Evolutionary conservation across 192 early-diverging fungal genomes (phyloP).

Genomic region (Coemansia sp.): DNA sequence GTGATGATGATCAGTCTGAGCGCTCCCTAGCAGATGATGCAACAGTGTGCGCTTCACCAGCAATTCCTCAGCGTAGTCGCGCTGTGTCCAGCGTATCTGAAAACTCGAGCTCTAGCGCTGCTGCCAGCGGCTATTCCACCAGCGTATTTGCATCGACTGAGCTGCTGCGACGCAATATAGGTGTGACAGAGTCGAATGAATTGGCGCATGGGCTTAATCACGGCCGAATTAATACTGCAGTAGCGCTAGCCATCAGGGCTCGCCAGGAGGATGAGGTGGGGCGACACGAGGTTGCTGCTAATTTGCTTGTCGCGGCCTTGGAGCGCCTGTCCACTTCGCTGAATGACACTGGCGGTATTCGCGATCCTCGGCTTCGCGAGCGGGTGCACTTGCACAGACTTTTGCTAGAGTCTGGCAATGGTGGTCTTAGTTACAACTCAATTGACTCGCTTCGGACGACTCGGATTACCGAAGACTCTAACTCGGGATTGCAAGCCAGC

Average conservation of each 20-base stretch:
- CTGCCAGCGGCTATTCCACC: background rate
- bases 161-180: background rate
- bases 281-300: constrained; percentile 17
- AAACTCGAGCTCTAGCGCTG: background rate
- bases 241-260: constrained; percentile 33
- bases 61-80: constrained; percentile 6
- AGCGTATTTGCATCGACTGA: background rate
- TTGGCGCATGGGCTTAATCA: background rate
- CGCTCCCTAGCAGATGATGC: constrained; percentile 10
- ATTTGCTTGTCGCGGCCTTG: constrained; percentile 21
- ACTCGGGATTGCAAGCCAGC: background rate
- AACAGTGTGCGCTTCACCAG: constrained; percentile 10
- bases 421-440: background rate
- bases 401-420: constrained; percentile 15
- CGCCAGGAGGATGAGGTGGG: constrained; percentile 41
- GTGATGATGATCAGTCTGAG: background rate
- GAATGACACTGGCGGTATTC: constrained; percentile 5
- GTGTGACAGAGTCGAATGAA: background rate
- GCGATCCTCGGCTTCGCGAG: constrained; percentile 19
- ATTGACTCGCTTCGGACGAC: background rate
- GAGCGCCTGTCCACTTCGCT: constrained; percentile 31
- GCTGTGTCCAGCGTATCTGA: constrained; percentile 8
- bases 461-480: background rate
- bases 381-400: constrained; percentile 26
- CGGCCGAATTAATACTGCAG: constrained; percentile 17